Evolutionary conservation across 2,329 filamentous ascomycete genomes (phyloP).

Genomic region (Cytospora chrysosperma): DNA sequence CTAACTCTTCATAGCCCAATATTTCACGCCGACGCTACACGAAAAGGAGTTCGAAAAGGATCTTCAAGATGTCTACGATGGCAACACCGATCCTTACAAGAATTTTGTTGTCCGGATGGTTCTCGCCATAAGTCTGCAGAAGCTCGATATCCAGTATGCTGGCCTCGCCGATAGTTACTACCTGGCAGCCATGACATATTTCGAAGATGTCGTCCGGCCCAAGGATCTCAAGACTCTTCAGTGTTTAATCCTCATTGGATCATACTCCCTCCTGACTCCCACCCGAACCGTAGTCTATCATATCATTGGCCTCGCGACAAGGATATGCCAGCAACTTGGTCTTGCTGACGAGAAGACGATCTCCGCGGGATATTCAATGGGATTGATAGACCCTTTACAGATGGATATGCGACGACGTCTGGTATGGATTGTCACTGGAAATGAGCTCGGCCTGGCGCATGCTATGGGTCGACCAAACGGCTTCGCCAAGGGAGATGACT

Average conservation of each 20-base stretch:
- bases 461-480: slow-evolving; percentile 84
- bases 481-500: slow-evolving; percentile 77
- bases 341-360: slow-evolving; percentile 89
- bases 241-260: slow-evolving; percentile 81
- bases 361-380: slow-evolving; percentile 57
- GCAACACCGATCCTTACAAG: slow-evolving; percentile 74
- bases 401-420: slow-evolving; percentile 87
- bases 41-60: slow-evolving; percentile 76
- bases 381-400: slow-evolving; percentile 66
- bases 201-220: slow-evolving; percentile 79
- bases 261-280: slow-evolving; percentile 90
- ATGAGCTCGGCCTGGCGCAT: slow-evolving; percentile 87
- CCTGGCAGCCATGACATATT: slow-evolving; percentile 78
- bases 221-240: slow-evolving; percentile 90
- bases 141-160: slow-evolving; percentile 85
- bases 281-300: slow-evolving; percentile 93
- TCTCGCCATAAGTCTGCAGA: slow-evolving; percentile 91
- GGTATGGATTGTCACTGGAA: slow-evolving; percentile 82
- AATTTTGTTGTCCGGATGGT: slow-evolving; percentile 90
- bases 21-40: slow-evolving; percentile 84
- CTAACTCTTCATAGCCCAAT: slow-evolving; percentile 62
- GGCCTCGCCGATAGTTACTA: slow-evolving; percentile 95
- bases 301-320: slow-evolving; percentile 82
- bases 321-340: slow-evolving; percentile 85
- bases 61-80: slow-evolving; percentile 76